Evolutionary conservation across 169 alveolate species (phyloP), one percentile per base, ranked within the genome.

Genomic region (Plasmodium inui): DNA sequence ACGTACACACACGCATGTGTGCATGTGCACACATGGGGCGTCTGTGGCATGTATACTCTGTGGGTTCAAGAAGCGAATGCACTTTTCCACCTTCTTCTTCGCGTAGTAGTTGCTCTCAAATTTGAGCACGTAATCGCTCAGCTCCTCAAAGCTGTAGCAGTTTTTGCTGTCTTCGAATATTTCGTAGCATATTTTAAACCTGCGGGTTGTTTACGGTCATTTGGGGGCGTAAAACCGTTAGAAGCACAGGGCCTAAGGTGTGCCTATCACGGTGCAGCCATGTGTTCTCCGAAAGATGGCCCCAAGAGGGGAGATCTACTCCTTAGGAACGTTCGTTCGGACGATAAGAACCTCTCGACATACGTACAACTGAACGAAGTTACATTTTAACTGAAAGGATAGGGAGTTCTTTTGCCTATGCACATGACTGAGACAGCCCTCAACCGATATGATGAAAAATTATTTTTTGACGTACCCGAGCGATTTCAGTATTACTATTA

Each of bases 111-210:
- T 86, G 34, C 41, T 76, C 71, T 76, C 41, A 30, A 86, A 86
- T 53, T 86, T 86, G 41, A 34, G 67, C 34, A 78, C 86, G 39
- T 74, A 86, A 12, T 86, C 93, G 26, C 80, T 74, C 46, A 86
- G 46, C 67, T 86, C 93, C 41, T 86, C 93, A 32, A 86, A 86
- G 70, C 46, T 86, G 44, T 86, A 86, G 9, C 30, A 50, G 39
- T 86, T 55, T 86, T 86, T 86, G 67, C 80, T 55, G 41, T 86
- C 93, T 50, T 85, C 71, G 57, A 86, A 86, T 70, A 86, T 86
- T 53, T 86, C 86, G 80, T 57, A 30, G 81, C 81, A 86, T 46
- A 86, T 53, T 37, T 76, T 86, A 74, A 86, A 78, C 26, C 93
- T 86, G 82, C 6, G 32, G 19, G 19, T n/a, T 32, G 50, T 70